Conservation (phyloP, 768 basidiomycete genomes). For the Tylopilus balloui region DNA sequence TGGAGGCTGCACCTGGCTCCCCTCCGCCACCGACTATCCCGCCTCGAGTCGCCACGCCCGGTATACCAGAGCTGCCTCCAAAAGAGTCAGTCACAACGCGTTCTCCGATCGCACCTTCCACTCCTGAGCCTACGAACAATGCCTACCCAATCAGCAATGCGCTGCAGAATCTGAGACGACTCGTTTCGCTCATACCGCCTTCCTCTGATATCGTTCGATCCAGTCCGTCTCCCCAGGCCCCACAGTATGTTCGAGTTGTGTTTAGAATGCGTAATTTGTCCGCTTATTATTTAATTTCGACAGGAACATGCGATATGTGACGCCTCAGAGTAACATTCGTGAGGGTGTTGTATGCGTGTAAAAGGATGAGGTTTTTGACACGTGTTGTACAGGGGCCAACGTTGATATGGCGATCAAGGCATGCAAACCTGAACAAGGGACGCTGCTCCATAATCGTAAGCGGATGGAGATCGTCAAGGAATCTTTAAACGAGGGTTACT, state of each 20-base stretch:
- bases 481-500: neutral
- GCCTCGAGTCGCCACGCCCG: neutral
- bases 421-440: neutral
- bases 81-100: neutral
- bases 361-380: neutral
- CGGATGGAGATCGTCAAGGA: neutral
- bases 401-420: neutral
- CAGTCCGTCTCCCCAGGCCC: constrained; percentile 10
- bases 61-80: constrained; percentile 1
- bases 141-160: constrained; percentile 10
- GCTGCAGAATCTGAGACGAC: constrained; percentile 27
- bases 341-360: neutral
- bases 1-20: constrained; percentile 16
- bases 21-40: constrained; percentile 7
- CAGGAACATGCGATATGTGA: constrained; percentile 29
- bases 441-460: neutral
- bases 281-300: neutral
- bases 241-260: constrained; percentile 15
- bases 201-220: constrained; percentile 14
- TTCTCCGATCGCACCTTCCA: neutral
- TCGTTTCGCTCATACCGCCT: constrained; percentile 16
- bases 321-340: constrained; percentile 39
- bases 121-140: constrained; percentile 6
- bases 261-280: neutral
- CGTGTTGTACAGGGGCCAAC: neutral